These are phyloP conservation scores for Dalbergia oliveri DNA, from an alignment of 306 rosid genomes.

Conservation along the genomic window DNA sequence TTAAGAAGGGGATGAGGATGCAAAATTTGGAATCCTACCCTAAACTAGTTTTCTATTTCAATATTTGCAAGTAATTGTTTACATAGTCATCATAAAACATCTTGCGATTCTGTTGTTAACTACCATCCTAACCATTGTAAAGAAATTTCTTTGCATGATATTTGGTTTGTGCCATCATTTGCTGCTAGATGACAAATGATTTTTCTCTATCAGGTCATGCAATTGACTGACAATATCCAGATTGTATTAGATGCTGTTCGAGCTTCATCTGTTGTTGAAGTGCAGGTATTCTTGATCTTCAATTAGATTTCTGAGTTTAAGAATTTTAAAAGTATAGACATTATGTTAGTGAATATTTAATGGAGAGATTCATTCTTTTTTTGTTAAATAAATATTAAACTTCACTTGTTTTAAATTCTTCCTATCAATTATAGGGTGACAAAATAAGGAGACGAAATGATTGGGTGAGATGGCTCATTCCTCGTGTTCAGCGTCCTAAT, in stretches of 20 bases:
- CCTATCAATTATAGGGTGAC: constrained; percentile 68
- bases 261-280: constrained; percentile 72
- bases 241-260: constrained; percentile 75
- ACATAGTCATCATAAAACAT: not conserved
- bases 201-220: constrained; percentile 57
- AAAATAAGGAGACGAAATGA: constrained; percentile 76
- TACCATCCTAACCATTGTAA: not conserved
- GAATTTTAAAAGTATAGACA: not conserved
- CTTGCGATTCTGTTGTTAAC: not conserved
- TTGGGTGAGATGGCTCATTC: constrained; percentile 79
- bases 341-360: not conserved
- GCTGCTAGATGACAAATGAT: constrained; percentile 3
- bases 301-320: constrained; percentile 10
- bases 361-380: not conserved
- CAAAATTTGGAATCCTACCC: constrained; percentile 1
- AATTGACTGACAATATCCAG: constrained; percentile 73
- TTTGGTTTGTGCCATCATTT: not conserved
- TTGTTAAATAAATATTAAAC: not conserved
- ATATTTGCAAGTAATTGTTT: not conserved
- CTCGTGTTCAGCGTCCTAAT: constrained; percentile 50
- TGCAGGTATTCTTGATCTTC: constrained; percentile 66
- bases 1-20: not conserved
- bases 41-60: not conserved
- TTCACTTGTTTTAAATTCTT: not conserved
- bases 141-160: not conserved